Evolutionary conservation across 2,329 filamentous ascomycete genomes (phyloP), one percentile per base, ranked within the genome.

Genomic region (Hymenoscyphus repandus): DNA sequence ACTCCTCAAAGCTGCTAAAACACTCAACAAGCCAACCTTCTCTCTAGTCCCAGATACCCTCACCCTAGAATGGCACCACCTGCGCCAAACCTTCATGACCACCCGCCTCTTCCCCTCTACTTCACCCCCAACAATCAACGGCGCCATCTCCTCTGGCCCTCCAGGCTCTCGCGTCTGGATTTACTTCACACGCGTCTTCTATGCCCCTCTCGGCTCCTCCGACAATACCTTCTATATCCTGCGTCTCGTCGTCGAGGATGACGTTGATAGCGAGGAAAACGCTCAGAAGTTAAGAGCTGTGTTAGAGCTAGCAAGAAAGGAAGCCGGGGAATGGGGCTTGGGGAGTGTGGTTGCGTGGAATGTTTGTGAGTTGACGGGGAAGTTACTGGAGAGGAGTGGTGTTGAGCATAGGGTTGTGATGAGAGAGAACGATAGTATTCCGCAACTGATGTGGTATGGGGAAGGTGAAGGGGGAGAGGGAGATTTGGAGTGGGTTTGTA

Each of bases 271-370:
- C 4, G 67, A 69, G 4, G 71, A 75, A 36, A 71, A 85, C 41
- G 67, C 68, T 0, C 68, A 72, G 13, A 76, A 78, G 0, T 71
- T 95, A 52, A 73, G 75, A 34, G 78, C 79, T 2, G 75, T 96
- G 22, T 66, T 95, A 40, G 68, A 71, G 38, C 72, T 83, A 40
- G 90, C 90, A 4, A 82, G 85, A 62, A 69, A 70, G 7, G 82
- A 95, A 68, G 91, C 91, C 1, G 69, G 74, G 2, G 74, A 80
- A 50, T 95, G 88, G 86, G 72, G 78, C 40, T 81, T 89, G 70
- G 74, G 76, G 37, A 76, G 80, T 41, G 80, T 96, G 3, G 79
- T 90, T 65, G 73, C 92, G 46, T 97, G 92, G 92, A 95, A 93
- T 64, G 90, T 91, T 0, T 78, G 77, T 3, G 71, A 78, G 6